Conservation (phyloP, 129 eudicot species). For the Centaurea solstitialis region DNA sequence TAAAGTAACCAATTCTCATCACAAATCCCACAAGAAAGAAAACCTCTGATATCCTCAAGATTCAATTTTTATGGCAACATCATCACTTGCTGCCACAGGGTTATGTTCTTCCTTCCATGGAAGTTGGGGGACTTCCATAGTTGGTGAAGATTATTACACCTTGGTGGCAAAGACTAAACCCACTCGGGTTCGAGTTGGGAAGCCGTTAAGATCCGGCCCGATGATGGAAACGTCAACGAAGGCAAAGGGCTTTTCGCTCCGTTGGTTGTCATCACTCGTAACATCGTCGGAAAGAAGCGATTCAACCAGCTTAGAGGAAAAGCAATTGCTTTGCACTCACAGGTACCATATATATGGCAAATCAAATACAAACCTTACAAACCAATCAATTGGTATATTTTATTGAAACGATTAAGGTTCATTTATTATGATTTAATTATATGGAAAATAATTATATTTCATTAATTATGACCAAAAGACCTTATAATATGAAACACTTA, state of each 20-base stretch:
- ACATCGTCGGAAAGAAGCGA: constrained; percentile 82
- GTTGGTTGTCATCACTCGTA: constrained; percentile 61
- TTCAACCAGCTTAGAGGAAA: constrained; percentile 98
- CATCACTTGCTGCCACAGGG: constrained; percentile 51
- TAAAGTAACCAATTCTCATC: constrained; percentile 17
- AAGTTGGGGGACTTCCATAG: constrained; percentile 63
- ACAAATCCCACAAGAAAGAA: neutral
- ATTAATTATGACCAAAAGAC: no score
- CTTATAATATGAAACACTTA: no score
- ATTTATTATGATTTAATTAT: no score
- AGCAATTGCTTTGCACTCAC: constrained; percentile 98
- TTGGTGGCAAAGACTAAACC: constrained; percentile 49
- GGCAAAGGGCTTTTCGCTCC: constrained; percentile 97
- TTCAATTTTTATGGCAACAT: constrained; percentile 44
- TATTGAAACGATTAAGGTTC: no score
- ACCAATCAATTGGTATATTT: no score
- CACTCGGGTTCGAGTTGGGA: constrained; percentile 43
- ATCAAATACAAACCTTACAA: no score
- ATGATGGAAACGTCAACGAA: constrained; percentile 90
- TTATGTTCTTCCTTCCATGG: constrained; percentile 66
- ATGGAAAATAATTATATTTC: no score
- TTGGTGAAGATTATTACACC: constrained; percentile 57
- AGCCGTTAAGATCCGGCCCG: constrained; percentile 46
- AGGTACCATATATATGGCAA: constrained; percentile 51
- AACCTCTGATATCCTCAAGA: neutral